phyloP scores from a whole-genome alignment of 257 asterid genomes.

The Petrea volubilis region DNA sequence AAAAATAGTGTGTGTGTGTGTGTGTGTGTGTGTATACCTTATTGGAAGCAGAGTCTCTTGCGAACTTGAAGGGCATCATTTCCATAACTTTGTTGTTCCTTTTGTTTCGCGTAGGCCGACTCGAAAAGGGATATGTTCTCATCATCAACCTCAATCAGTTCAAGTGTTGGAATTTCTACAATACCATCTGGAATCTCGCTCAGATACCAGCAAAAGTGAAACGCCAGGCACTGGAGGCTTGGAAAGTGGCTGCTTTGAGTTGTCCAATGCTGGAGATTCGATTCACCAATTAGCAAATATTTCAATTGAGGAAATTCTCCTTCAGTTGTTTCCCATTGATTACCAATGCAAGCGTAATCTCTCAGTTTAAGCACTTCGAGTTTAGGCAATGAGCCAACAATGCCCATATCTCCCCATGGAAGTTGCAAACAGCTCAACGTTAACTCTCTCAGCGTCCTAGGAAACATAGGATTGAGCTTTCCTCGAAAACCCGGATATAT shows the following conservation, averaged over 20 bases:
- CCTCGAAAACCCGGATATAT: background rate
- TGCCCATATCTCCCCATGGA: background rate
- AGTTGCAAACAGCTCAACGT: background rate
- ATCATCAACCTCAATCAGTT: background rate
- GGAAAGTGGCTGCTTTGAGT: constrained; percentile 1
- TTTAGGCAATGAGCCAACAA: background rate
- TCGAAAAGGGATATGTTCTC: background rate
- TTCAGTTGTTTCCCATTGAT: background rate
- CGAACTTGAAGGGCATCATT: background rate
- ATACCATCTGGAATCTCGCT: background rate
- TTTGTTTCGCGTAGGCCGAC: background rate
- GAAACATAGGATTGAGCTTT: background rate
- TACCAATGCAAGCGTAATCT: background rate
- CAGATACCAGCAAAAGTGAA: background rate
- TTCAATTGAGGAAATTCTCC: background rate
- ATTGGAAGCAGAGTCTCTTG: too few species aligned
- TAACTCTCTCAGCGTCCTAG: background rate
- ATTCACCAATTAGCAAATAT: background rate
- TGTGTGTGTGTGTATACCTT: too few species aligned
- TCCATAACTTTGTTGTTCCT: background rate
- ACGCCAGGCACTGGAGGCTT: background rate
- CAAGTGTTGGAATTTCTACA: background rate
- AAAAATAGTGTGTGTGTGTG: too few species aligned
- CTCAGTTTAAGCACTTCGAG: background rate
- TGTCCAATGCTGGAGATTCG: background rate